Base-by-base conservation (phyloP, 2,329 filamentous ascomycete species). In the Chrysoporthe cubensis region DNA sequence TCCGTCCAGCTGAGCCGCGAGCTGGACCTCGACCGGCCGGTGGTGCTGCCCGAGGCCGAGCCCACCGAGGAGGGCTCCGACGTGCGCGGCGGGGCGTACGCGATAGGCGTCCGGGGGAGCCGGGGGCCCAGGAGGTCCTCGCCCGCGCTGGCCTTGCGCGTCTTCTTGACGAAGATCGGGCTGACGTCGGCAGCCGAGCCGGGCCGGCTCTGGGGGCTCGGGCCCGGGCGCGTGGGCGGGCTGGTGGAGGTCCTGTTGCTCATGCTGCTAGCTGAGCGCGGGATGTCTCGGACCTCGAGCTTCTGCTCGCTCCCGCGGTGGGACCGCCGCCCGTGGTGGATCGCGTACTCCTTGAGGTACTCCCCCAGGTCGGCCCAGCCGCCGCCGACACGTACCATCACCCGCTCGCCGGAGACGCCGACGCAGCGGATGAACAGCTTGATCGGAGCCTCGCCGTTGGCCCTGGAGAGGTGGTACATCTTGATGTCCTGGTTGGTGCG, bases 351-450 rank as follows among this genome's bases (percentile, higher is more conserved):
- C 73, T 94, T 91, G 54, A 99, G 84, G 75, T 97, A 99, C 78
- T 98, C 96, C 48, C 92, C 95, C 26, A 99, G 83, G 78, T 99
- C 96, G 16, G 94, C 94, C 96, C 96, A 99, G n/a, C 96, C 96
- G 68, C 96, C 96, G 14, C 96, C 96, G 14, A 99, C 95, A 46
- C 96, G 91, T 8, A 99, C 96, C 96, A 99, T 98, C 70, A 98
- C 94, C 63, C 96, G 89, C 78, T 98, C 94, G 18, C 92, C 93
- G 66, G 89, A 86, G 77, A 97, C 94, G 62, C 96, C 96, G 2
- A 99, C 94, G 1, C 94, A 90, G 18, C 96, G 91, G 64, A 99
- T 94, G 75, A 96, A 97, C 5, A 99, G 87, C 79, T 97, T 98
- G 76, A 97, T 94, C 0, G 96, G 96, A 14, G 93, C 88, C 71